Conservation (phyloP, 768 basidiomycete species). For the Pulveroboletus frians region DNA sequence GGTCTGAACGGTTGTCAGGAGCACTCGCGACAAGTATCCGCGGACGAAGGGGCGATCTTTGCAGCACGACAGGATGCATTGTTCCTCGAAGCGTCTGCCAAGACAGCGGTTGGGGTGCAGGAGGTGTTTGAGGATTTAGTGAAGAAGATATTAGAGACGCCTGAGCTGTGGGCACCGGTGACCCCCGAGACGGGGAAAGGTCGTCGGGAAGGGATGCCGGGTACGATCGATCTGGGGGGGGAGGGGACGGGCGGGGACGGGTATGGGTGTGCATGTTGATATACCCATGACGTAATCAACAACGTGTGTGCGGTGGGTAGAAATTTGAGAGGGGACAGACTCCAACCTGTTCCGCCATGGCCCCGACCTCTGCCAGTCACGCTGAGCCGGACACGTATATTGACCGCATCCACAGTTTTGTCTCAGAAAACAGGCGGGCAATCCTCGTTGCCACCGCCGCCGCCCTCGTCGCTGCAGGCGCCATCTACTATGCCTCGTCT, state of each 20-base stretch:
- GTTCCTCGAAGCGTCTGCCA: conserved; percentile 91
- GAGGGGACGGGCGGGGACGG: conserved; percentile 14
- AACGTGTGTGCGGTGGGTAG: conserved; percentile 7
- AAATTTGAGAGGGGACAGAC: conserved; percentile 6
- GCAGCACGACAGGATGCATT: conserved; percentile 77
- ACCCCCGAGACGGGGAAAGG: conserved; percentile 15
- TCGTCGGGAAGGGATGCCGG: conserved; percentile 35
- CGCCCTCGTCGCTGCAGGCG: conserved; percentile 64
- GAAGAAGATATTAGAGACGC: conserved; percentile 74
- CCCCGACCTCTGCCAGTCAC: conserved; percentile 12
- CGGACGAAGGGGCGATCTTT: conserved; percentile 71
- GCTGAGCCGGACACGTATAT: conserved; percentile 30
- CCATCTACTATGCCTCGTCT: conserved; percentile 64
- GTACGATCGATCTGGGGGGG: conserved; percentile 35
- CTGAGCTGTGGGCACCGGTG: conserved; percentile 64
- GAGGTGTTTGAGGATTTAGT: conserved; percentile 79
- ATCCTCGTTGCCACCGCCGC: conserved; percentile 69
- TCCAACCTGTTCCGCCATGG: conserved; percentile 12
- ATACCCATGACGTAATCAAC: conserved; percentile 21
- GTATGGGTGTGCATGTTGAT: conserved; percentile 32
- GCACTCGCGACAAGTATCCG: conserved; percentile 82
- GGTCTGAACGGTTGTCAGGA: conserved; percentile 46
- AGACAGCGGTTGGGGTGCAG: conserved; percentile 79
- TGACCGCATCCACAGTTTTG: conserved; percentile 63
- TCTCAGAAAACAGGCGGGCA: conserved; percentile 76